These are phyloP conservation scores for Tremella mesenterica DNA, from an alignment of 768 basidiomycete species.

Conservation along the genomic window DNA sequence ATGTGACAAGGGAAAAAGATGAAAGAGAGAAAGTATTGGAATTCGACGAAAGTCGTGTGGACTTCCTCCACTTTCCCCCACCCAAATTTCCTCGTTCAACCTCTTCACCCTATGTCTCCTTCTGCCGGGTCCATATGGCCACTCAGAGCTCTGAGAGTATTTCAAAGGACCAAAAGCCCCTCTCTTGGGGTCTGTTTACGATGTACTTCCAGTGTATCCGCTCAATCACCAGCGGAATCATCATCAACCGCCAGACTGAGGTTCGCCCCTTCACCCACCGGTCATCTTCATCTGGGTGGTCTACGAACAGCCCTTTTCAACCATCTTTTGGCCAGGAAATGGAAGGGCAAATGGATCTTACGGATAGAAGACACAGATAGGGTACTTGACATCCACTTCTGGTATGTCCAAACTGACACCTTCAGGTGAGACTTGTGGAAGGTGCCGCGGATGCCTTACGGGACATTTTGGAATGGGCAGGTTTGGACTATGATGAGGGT, in stretches of 20 bases:
- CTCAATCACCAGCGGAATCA: neutral
- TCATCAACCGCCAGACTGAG: conserved; percentile 52
- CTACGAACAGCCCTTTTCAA: conserved; percentile 91
- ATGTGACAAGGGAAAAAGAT: neutral
- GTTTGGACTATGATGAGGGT: conserved; percentile 87
- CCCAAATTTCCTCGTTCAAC: neutral
- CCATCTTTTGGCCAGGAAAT: conserved; percentile 69
- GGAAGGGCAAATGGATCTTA: conserved; percentile 79
- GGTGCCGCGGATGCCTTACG: conserved; percentile 68
- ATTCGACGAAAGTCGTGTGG: neutral
- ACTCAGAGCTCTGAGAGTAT: neutral
- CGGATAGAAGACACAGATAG: conserved; percentile 92
- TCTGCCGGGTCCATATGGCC: neutral
- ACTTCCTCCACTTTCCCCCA: neutral
- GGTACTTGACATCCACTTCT: conserved; percentile 48
- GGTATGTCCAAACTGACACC: neutral
- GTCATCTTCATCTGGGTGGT: conserved; percentile 85
- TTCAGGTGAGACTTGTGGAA: conserved; percentile 62
- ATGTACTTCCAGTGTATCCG: neutral
- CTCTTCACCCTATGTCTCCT: neutral
- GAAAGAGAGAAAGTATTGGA: neutral
- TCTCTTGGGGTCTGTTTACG: conserved; percentile 9
- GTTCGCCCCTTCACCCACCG: conserved; percentile 96
- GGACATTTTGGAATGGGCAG: conserved; percentile 76
- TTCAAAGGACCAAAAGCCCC: neutral